Conservation (phyloP, 2,329 filamentous ascomycete genomes). For the Nemania bipapillata region DNA sequence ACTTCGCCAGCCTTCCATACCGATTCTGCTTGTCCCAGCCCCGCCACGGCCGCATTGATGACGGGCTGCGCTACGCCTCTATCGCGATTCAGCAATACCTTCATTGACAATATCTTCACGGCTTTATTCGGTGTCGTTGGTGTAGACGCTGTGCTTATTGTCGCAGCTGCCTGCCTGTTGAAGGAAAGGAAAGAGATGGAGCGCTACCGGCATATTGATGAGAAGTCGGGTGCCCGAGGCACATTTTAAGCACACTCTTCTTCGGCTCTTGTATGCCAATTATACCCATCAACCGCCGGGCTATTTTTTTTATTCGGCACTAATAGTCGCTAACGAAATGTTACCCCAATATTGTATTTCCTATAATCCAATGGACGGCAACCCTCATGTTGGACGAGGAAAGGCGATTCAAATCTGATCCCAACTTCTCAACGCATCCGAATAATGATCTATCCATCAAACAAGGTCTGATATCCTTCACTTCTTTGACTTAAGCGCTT, state of each 20-base stretch:
- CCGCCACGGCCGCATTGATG: constrained; percentile 75
- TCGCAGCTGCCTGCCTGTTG: constrained; percentile 78
- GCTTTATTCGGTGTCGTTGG: constrained; percentile 81
- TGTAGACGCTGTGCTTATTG: constrained; percentile 73
- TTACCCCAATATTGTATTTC: neutral
- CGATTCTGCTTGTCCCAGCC: constrained; percentile 74
- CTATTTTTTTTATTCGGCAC: neutral
- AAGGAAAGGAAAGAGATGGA: constrained; percentile 84
- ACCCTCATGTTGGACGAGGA: neutral
- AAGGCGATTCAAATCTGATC: neutral
- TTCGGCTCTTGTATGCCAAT: neutral
- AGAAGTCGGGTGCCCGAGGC: constrained; percentile 72
- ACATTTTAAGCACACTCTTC: constrained; percentile 56
- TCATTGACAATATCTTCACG: constrained; percentile 81
- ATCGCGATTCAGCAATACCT: constrained; percentile 74
- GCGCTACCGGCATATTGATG: constrained; percentile 81
- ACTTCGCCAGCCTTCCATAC: constrained; percentile 77
- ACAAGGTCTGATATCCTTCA: constrained; percentile 4
- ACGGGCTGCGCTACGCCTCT: constrained; percentile 76
- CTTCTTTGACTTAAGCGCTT: constrained; percentile 33
- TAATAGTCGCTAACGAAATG: neutral
- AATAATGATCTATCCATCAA: neutral
- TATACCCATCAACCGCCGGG: neutral
- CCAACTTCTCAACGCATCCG: neutral
- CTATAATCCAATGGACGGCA: neutral